phyloP scores from a whole-genome alignment of 2,329 filamentous ascomycete genomes.

The Fusarium sp. region DNA sequence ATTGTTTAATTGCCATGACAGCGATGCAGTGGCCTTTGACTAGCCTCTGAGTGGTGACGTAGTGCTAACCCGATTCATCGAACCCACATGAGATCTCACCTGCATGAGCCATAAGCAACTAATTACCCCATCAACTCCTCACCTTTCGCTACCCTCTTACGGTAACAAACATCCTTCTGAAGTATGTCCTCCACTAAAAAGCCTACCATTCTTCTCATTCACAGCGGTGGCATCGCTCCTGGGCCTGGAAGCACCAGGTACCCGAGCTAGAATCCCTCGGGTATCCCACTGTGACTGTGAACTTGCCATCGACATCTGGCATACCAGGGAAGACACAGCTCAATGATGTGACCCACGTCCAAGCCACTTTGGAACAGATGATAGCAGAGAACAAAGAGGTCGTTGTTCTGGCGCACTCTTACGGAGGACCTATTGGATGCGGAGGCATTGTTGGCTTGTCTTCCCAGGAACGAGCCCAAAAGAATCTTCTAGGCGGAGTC shows the following conservation, averaged over 20 bases:
- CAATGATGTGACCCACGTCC: not conserved
- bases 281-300: not conserved
- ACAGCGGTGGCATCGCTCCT: not conserved
- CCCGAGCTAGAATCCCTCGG: not conserved
- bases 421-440: not conserved
- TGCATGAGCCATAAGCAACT: too few relatives aligned
- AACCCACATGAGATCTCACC: too few relatives aligned
- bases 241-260: not conserved
- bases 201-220: rapidly evolving
- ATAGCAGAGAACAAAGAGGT: not conserved
- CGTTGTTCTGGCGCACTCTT: not conserved
- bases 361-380: rapidly evolving
- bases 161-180: rapidly evolving
- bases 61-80: too few relatives aligned
- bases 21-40: too few relatives aligned
- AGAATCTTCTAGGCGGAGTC: rapidly evolving
- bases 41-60: too few relatives aligned
- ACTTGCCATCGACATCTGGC: not conserved
- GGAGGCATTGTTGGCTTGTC: not conserved
- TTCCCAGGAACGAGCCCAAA: not conserved
- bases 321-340: not conserved
- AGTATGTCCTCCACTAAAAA: not conserved
- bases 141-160: rapidly evolving
- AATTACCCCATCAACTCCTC: not conserved
- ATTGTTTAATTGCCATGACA: too few relatives aligned